phyloP scores from a whole-genome alignment of 1,284 basidiomycete species.

The Apiotrichum sp. region DNA sequence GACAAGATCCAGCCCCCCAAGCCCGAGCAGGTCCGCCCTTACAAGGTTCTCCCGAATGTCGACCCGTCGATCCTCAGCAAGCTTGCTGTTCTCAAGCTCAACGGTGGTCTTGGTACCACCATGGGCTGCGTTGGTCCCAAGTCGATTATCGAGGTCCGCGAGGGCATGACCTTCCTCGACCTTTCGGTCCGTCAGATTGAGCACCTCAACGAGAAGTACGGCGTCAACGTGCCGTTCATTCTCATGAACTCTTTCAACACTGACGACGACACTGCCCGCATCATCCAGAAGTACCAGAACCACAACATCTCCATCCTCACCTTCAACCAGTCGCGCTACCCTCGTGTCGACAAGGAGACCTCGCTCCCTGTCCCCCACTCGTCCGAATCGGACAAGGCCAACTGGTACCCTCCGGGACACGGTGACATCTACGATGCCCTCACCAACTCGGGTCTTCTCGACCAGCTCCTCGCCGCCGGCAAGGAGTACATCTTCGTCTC shows the following conservation, averaged over 20 bases:
- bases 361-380: conserved; percentile 82
- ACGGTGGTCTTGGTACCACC: conserved; percentile 84
- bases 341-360: conserved; percentile 92
- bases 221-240: conserved; percentile 86
- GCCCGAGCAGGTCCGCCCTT: conserved; percentile 85
- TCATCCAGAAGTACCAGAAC: conserved; percentile 99
- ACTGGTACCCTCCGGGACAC: conserved; percentile 99
- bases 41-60: conserved; percentile 63
- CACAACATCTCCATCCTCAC: conserved; percentile 92
- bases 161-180: conserved; percentile 99
- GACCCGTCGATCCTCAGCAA: conserved; percentile 75
- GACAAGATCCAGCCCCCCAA: conserved; percentile 94
- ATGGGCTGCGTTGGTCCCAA: conserved; percentile 57
- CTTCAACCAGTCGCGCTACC: conserved; percentile 94
- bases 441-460: conserved; percentile 90
- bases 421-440: conserved; percentile 62
- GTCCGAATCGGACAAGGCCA: conserved; percentile 84
- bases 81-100: conserved; percentile 98
- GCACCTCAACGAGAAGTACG: conserved; percentile 58
- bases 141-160: conserved; percentile 84
- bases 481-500: conserved; percentile 99
- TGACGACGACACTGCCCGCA: conserved; percentile 90
- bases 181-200: conserved; percentile 96
- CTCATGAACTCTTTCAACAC: conserved; percentile 99
- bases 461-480: conserved; percentile 88